phyloP scores from a whole-genome alignment of 2,329 filamentous ascomycete genomes.

The Rutstroemia sp. region DNA sequence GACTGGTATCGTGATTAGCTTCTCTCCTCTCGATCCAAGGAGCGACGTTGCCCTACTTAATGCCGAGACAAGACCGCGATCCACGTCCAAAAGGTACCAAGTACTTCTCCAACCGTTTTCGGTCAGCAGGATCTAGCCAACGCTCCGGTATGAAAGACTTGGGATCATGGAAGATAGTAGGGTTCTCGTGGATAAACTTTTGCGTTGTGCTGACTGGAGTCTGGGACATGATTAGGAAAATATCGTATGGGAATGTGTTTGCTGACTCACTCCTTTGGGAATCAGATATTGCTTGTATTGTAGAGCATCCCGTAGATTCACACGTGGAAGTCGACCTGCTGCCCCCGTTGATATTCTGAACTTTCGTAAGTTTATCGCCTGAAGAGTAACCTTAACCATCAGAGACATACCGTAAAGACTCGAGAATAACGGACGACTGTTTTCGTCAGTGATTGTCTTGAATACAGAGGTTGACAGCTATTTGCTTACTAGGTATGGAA shows the following conservation, averaged over 20 bases:
- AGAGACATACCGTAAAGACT: no score
- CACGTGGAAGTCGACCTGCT: slow-evolving; percentile 11
- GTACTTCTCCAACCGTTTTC: slow-evolving; percentile 11
- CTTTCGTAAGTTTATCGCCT: no score
- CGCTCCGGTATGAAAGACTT: slow-evolving; percentile 14
- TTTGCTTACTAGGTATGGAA: no score
- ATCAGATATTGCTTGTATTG: slow-evolving; percentile 9
- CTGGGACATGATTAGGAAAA: slow-evolving; percentile 1
- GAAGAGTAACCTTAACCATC: no score
- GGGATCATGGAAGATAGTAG: slow-evolving; percentile 14
- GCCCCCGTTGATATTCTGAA: slow-evolving; percentile 10
- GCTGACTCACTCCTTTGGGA: slow-evolving; percentile 6
- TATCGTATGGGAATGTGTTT: background rate
- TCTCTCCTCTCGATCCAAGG: no score
- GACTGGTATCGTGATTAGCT: no score
- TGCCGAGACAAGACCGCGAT: no score
- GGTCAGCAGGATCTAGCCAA: slow-evolving; percentile 10
- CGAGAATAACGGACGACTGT: no score
- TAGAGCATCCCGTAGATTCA: slow-evolving; percentile 13
- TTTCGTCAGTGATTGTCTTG: no score
- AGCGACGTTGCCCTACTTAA: no score
- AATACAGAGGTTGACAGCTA: no score
- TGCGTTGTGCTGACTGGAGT: slow-evolving; percentile 17
- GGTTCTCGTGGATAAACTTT: slow-evolving; percentile 13
- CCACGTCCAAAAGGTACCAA: no score